Evolutionary conservation across 2,329 filamentous ascomycete species (phyloP).

Genomic region (Coniochaeta prunicola): DNA sequence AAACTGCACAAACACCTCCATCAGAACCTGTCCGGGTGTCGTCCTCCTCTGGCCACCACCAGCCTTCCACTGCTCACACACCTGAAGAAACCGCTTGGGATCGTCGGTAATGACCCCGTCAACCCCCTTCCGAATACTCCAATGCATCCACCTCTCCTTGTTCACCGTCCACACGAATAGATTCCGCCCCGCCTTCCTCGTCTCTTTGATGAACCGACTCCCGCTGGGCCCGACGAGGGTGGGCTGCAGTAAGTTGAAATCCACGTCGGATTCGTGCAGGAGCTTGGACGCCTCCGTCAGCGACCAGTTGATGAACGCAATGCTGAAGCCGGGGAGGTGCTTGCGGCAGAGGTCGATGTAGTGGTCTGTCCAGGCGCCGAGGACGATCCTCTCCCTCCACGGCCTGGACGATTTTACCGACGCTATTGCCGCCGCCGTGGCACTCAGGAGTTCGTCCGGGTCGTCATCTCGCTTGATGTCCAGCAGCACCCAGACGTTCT

Average conservation of each 20-base stretch:
- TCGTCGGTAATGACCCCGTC: slow-evolving; percentile 87
- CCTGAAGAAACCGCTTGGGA: slow-evolving; percentile 57
- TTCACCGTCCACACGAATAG: slow-evolving; percentile 88
- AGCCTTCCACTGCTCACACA: slow-evolving; percentile 34
- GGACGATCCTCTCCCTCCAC: slow-evolving; percentile 68
- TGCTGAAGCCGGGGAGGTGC: slow-evolving; percentile 54
- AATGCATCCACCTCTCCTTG: slow-evolving; percentile 69
- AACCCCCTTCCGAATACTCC: slow-evolving; percentile 58
- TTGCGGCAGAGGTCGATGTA: slow-evolving; percentile 58
- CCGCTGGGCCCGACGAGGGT: slow-evolving; percentile 64
- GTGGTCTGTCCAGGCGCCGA: slow-evolving; percentile 70
- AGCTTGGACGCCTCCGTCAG: slow-evolving; percentile 64
- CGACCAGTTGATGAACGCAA: slow-evolving; percentile 63
- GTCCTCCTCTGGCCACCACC: background rate
- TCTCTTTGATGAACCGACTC: slow-evolving; percentile 55
- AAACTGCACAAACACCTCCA: background rate
- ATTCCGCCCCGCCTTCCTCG: slow-evolving; percentile 45
- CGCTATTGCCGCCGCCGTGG: slow-evolving; percentile 57
- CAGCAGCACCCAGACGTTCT: slow-evolving; percentile 72
- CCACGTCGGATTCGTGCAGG: slow-evolving; percentile 48
- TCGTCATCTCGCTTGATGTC: slow-evolving; percentile 84
- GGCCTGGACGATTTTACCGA: slow-evolving; percentile 38
- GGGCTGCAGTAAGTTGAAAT: slow-evolving; percentile 71
- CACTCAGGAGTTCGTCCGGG: slow-evolving; percentile 60
- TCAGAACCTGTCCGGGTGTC: background rate